Base-by-base conservation (phyloP, 2,329 filamentous ascomycete species). In the Nothophaeocryptopus gaeumannii region DNA sequence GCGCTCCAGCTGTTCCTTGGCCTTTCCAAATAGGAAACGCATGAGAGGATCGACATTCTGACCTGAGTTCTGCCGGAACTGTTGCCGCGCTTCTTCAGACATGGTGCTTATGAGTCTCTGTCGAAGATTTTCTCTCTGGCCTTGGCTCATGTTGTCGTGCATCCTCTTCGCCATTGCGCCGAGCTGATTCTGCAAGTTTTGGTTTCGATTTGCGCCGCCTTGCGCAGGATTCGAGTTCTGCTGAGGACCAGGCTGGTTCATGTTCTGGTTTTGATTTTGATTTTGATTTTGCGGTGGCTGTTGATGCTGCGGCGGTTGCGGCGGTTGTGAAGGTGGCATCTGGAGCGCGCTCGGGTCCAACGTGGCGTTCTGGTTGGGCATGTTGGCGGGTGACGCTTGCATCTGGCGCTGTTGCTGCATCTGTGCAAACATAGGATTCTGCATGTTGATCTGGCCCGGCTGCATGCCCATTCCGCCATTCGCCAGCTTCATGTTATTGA, bases 221-320 rank as follows among this genome's bases (percentile, higher is more conserved):
- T 46, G 55, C 35, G 37, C 51, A 45, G 50, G 52, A 45, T 54
- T 62, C 14, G 39, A 34, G 38, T 31, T 39, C 30, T 54, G 51
- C 40, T 51, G 45, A 34, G 47, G 55, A 12, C 36, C 47, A 33
- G 43, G n/a, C 36, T 50, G 54, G 20, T 46, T 53, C 47, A 54
- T 52, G 41, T 51, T 60, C 31, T 16, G 39, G 39, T 54, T 57
- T 13, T 46, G 53, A 15, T 46, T 47, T 41, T 62, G 66, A 33
- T 63, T 63, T 56, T 65, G 63, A n/a, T 32, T 46, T 43, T 61
- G 66, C 38, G 62, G 64, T 55, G 63, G 62, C 48, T 64, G 67
- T 34, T 53, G 56, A 29, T 54, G 51, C 13, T 47, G 49, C 55
- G 63, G 55, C 36, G 55, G 58, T 49, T 59, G 52, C n/a, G 41